phyloP scores from a whole-genome alignment of 2,329 filamentous ascomycete species.

The Aspergillus sojae region DNA sequence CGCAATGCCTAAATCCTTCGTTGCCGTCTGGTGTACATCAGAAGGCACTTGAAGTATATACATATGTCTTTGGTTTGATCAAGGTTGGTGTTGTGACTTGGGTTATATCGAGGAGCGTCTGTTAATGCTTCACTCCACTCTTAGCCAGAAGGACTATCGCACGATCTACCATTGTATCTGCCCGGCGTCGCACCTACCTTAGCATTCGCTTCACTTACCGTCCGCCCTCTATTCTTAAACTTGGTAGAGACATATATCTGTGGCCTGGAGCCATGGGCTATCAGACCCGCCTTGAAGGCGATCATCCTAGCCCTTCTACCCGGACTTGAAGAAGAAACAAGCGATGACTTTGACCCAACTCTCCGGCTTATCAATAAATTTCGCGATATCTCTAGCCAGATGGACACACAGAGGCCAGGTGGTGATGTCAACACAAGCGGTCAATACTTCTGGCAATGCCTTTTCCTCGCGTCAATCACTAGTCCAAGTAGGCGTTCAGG shows the following conservation, averaged over 20 bases:
- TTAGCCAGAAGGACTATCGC: conserved; percentile 71
- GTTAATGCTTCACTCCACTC: conserved; percentile 16
- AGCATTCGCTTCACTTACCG: conserved; percentile 91
- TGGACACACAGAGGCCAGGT: conserved; percentile 54
- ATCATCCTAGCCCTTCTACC: conserved; percentile 87
- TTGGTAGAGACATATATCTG: conserved; percentile 82
- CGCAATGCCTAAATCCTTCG: conserved; percentile 92
- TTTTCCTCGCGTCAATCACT: conserved; percentile 91
- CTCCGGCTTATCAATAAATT: conserved; percentile 76
- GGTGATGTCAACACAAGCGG: conserved; percentile 63
- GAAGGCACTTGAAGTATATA: conserved; percentile 93
- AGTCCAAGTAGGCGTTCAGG: conserved; percentile 82
- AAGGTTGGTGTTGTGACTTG: conserved; percentile 55
- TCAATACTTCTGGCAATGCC: conserved; percentile 97
- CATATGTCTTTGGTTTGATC: conserved; percentile 83
- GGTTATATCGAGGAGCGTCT: neutral
- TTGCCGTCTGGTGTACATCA: conserved; percentile 96
- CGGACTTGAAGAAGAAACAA: conserved; percentile 91
- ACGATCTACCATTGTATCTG: conserved; percentile 83
- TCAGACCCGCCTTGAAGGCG: conserved; percentile 87
- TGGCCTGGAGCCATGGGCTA: conserved; percentile 66
- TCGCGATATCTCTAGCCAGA: conserved; percentile 61
- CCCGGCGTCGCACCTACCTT: conserved; percentile 86
- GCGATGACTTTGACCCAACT: conserved; percentile 93
- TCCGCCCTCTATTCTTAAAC: conserved; percentile 81